These are phyloP conservation scores for Orychophragmus violaceus DNA, from an alignment of 345 rosid genomes.

Conservation along the genomic window DNA sequence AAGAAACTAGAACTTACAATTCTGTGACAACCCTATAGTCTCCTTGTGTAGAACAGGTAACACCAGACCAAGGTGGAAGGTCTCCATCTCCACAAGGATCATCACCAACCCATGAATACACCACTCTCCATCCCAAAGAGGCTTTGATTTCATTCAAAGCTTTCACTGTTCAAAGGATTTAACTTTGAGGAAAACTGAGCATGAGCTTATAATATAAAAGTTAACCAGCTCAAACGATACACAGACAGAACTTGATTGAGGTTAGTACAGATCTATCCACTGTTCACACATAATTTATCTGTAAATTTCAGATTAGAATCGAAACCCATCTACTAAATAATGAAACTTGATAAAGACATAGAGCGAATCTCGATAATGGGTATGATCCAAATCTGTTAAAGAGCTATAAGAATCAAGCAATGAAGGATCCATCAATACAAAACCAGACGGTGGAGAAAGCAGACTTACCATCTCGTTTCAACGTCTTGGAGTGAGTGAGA, in stretches of 20 bases:
- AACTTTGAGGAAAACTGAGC: not conserved
- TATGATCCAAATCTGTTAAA: not conserved
- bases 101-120: slow-evolving; percentile 95
- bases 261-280: not conserved
- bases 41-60: slow-evolving; percentile 82
- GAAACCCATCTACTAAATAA: not conserved
- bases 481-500: slow-evolving; percentile 25
- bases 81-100: slow-evolving; percentile 96
- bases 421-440: not conserved
- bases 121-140: slow-evolving; percentile 96
- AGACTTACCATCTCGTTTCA: slow-evolving; percentile 33
- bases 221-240: too few relatives aligned
- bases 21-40: slow-evolving; percentile 90
- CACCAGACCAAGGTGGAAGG: slow-evolving; percentile 93
- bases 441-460: not conserved
- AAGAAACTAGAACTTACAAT: slow-evolving; percentile 42
- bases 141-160: slow-evolving; percentile 97
- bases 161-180: slow-evolving; percentile 49
- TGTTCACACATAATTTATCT: not conserved
- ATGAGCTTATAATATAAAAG: not conserved
- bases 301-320: not conserved
- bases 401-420: not conserved
- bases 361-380: not conserved
- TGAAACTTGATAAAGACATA: not conserved
- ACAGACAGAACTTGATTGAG: not conserved